A percentile compares a stretch with the other conserved stretches of the same genome.
These are phyloP conservation scores for Zarea fungicola DNA, from an alignment of 2,329 filamentous ascomycete genomes.

Conservation along the genomic window DNA sequence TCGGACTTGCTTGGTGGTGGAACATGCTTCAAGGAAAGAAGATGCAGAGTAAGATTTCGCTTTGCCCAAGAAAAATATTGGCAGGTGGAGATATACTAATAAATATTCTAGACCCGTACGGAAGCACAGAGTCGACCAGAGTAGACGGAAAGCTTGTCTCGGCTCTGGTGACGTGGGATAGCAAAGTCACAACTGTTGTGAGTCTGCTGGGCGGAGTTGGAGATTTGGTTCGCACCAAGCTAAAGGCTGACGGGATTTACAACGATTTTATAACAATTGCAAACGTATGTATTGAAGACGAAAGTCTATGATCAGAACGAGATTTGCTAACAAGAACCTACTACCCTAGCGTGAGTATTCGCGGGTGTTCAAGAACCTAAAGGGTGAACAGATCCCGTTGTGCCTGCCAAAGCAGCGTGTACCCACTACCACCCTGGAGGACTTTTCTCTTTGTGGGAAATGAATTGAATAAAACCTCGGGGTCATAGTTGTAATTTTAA, in stretches of 20 bases:
- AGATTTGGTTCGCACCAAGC: slow-evolving; percentile 32
- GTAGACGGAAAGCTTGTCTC: slow-evolving; percentile 34
- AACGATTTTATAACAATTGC: slow-evolving; percentile 29
- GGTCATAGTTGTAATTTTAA: no score
- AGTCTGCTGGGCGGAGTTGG: slow-evolving; percentile 34
- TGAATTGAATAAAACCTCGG: neutral
- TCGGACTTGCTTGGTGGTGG: slow-evolving; percentile 38
- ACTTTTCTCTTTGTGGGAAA: slow-evolving; percentile 21
- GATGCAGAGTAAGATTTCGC: slow-evolving; percentile 34
- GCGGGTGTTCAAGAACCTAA: slow-evolving; percentile 23
- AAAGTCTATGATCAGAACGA: no score
- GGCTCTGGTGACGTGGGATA: slow-evolving; percentile 38
- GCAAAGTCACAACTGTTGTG: slow-evolving; percentile 36
- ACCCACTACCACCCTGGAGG: slow-evolving; percentile 21
- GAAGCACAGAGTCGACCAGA: slow-evolving; percentile 36
- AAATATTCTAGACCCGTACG: slow-evolving; percentile 30
- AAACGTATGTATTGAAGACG: no score
- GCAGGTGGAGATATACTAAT: neutral
- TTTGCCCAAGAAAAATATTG: neutral
- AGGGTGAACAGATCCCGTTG: slow-evolving; percentile 25
- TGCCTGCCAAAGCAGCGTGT: slow-evolving; percentile 23
- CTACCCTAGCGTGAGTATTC: slow-evolving; percentile 24
- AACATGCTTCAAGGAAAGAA: slow-evolving; percentile 37
- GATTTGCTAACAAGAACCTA: neutral
- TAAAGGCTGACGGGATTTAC: slow-evolving; percentile 34